phyloP scores from a whole-genome alignment of 2,329 filamentous ascomycete genomes.

The Seiridium unicorne region DNA sequence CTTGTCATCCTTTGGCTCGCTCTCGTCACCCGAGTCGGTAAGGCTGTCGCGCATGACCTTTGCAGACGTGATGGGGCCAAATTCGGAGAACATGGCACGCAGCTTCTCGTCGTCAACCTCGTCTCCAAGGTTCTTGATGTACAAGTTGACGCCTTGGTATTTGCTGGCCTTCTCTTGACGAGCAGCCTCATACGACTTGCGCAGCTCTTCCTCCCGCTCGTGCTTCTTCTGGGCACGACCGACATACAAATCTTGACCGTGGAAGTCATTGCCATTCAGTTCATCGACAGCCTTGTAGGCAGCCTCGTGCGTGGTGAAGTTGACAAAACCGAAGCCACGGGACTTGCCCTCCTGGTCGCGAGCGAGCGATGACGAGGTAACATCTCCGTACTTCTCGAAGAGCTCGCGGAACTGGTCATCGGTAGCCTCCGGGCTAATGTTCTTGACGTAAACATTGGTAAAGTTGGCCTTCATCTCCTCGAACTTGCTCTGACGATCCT shows the following conservation, averaged over 20 bases:
- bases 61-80: slow-evolving; percentile 93
- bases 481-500: slow-evolving; percentile 99
- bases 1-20: slow-evolving; percentile 39
- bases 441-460: slow-evolving; percentile 99
- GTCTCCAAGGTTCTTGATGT: slow-evolving; percentile 98
- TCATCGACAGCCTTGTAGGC: slow-evolving; percentile 85
- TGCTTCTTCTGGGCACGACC: slow-evolving; percentile 99
- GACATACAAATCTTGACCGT: slow-evolving; percentile 93
- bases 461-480: slow-evolving; percentile 99
- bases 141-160: slow-evolving; percentile 98
- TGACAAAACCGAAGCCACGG: slow-evolving; percentile 94
- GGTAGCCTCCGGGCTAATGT: slow-evolving; percentile 78
- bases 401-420: slow-evolving; percentile 94
- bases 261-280: slow-evolving; percentile 89
- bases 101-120: slow-evolving; percentile 98
- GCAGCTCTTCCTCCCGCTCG: slow-evolving; percentile 98
- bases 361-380: slow-evolving; percentile 92
- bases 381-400: slow-evolving; percentile 89
- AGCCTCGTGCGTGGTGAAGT: slow-evolving; percentile 89
- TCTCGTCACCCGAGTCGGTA: slow-evolving; percentile 51
- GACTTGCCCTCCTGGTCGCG: slow-evolving; percentile 88
- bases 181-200: slow-evolving; percentile 97
- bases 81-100: slow-evolving; percentile 86
- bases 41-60: slow-evolving; percentile 95
- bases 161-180: slow-evolving; percentile 98